Conservation (phyloP, 768 basidiomycete genomes). For the Kwoniella sp. region DNA sequence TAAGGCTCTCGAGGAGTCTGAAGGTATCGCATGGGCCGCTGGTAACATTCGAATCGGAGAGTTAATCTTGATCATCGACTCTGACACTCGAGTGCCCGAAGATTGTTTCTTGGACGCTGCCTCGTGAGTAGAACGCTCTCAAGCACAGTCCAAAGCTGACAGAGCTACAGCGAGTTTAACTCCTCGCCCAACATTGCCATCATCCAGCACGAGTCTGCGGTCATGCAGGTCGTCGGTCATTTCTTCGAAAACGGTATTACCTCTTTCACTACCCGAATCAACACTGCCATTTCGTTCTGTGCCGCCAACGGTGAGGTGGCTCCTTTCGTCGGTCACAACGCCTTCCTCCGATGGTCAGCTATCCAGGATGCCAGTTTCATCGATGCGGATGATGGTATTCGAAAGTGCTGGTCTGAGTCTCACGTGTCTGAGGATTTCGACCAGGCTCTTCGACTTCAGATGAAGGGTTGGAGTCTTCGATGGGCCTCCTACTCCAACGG, state of each 20-base stretch:
- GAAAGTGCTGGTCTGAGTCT: conserved; percentile 75
- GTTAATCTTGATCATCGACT: conserved; percentile 74
- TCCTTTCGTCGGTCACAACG: conserved; percentile 52
- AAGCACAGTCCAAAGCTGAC: not conserved
- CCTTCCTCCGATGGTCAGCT: conserved; percentile 83
- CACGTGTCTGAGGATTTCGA: conserved; percentile 65
- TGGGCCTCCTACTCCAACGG: conserved; percentile 78
- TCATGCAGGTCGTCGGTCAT: conserved; percentile 84
- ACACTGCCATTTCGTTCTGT: conserved; percentile 52
- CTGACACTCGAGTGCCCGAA: conserved; percentile 73
- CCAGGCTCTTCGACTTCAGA: conserved; percentile 54
- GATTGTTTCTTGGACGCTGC: conserved; percentile 89
- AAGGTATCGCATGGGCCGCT: conserved; percentile 67
- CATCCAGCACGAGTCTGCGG: conserved; percentile 85
- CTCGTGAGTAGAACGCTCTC: conserved; percentile 12
- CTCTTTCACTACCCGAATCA: conserved; percentile 81
- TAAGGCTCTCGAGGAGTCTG: conserved; percentile 65
- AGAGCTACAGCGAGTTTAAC: conserved; percentile 62
- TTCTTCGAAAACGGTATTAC: conserved; percentile 89
- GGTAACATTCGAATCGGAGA: conserved; percentile 59
- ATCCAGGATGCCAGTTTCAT: conserved; percentile 74
- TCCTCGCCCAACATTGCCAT: conserved; percentile 80
- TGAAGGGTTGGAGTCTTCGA: conserved; percentile 53
- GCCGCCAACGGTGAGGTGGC: conserved; percentile 44
- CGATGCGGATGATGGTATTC: conserved; percentile 61